Conservation (phyloP, 2,329 filamentous ascomycete species). For the Fusarium metavorans region DNA sequence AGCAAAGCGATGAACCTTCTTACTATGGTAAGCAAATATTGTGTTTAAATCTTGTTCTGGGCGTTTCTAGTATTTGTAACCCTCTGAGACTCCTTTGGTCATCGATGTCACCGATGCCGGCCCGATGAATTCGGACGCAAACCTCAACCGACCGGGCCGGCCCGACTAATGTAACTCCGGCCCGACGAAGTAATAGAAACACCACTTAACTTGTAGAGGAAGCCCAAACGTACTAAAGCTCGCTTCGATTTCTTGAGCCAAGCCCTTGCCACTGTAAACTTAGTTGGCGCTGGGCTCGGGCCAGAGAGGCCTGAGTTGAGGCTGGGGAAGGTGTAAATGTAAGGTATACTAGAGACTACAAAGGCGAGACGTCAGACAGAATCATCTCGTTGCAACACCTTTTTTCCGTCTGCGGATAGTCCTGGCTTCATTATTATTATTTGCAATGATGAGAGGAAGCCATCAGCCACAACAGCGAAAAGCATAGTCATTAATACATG, state of each 20-base stretch:
- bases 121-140: not conserved
- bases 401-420: not conserved
- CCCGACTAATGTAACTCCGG: not conserved
- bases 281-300: too few relatives aligned
- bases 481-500: too few relatives aligned
- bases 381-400: too few relatives aligned
- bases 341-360: too few relatives aligned
- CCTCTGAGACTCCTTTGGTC: not conserved
- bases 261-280: not conserved
- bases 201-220: not conserved
- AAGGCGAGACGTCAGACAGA: too few relatives aligned
- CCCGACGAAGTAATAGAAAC: not conserved
- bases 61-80: not conserved
- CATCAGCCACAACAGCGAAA: too few relatives aligned
- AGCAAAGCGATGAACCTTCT: not conserved
- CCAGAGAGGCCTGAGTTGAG: too few relatives aligned
- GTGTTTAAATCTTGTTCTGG: not conserved
- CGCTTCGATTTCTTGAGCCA: not conserved
- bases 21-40: not conserved
- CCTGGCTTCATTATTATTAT: rapidly evolving
- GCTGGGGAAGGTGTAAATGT: too few relatives aligned
- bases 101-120: not conserved
- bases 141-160: not conserved
- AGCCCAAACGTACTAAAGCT: not conserved
- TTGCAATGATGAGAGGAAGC: too few relatives aligned